Evolutionary conservation across 179 eudicot genomes (phyloP).

Genomic region (Patellifolia procumbens): DNA sequence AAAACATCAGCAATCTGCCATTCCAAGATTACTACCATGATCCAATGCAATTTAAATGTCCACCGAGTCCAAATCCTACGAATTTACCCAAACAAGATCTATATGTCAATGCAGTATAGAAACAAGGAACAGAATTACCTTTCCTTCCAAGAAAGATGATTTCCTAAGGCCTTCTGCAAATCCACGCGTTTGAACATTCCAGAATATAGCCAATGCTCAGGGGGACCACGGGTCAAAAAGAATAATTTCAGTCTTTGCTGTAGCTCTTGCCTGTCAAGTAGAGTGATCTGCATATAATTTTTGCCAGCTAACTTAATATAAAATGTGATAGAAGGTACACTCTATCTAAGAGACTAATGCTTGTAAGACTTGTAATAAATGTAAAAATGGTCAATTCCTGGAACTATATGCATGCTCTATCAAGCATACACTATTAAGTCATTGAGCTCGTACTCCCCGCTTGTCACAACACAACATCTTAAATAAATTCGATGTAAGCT

Average conservation of each 20-base stretch:
- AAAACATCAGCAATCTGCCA: background rate
- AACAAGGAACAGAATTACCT: slow-evolving; percentile 50
- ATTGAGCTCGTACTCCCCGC: background rate
- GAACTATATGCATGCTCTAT: background rate
- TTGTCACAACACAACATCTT: background rate
- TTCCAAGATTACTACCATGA: background rate
- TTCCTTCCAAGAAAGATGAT: slow-evolving; percentile 93
- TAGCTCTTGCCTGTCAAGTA: slow-evolving; percentile 93
- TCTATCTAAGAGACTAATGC: background rate
- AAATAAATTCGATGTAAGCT: background rate
- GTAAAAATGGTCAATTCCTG: background rate
- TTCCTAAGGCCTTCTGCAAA: slow-evolving; percentile 90
- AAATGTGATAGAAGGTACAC: background rate
- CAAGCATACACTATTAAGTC: background rate
- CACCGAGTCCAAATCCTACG: background rate
- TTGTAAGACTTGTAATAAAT: background rate
- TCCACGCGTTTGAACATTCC: slow-evolving; percentile 80
- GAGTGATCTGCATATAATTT: slow-evolving; percentile 58
- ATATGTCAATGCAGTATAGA: background rate
- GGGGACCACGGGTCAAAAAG: slow-evolving; percentile 59
- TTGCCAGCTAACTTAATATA: background rate
- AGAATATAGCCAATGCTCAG: slow-evolving; percentile 84
- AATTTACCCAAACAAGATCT: slow-evolving; percentile 9
- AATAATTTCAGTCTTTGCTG: slow-evolving; percentile 79
- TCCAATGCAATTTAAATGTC: background rate